These are phyloP conservation scores for Phytopythium ostracodes DNA, from an alignment of 352 stramenopile species.

Conservation along the genomic window DNA sequence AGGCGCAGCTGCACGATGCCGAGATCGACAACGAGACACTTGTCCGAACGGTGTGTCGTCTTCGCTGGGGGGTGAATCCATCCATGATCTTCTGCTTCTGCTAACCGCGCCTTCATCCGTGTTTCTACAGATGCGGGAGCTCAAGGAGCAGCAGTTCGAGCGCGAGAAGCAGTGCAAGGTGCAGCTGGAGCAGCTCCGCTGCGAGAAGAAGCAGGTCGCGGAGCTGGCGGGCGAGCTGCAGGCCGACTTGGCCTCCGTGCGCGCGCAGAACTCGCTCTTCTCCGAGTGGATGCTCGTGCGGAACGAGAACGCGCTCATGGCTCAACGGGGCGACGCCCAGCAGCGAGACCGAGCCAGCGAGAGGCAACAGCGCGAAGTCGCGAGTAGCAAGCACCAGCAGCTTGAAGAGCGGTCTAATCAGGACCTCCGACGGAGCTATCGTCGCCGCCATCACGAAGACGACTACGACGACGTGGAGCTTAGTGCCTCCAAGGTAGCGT, in stretches of 20 bases:
- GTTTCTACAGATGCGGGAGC: constrained; percentile 51
- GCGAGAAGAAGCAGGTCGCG: constrained; percentile 39
- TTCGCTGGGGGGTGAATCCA: no score
- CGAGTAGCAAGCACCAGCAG: not conserved
- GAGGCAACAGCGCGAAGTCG: constrained; percentile 6
- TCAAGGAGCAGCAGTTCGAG: constrained; percentile 64
- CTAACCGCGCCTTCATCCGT: not conserved
- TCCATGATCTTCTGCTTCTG: no score
- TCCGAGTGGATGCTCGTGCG: constrained; percentile 81
- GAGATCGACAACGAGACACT: constrained; percentile 75
- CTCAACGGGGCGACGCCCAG: constrained; percentile 16
- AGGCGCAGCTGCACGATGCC: constrained; percentile 47
- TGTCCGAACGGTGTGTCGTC: constrained; percentile 38
- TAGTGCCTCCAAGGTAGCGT: constrained; percentile 11
- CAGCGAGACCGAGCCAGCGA: constrained; percentile 6
- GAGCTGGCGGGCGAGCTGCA: constrained; percentile 49
- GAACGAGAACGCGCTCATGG: constrained; percentile 46
- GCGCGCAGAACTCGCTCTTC: constrained; percentile 61
- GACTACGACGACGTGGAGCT: not conserved
- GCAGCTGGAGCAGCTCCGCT: constrained; percentile 45
- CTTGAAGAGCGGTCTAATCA: not conserved
- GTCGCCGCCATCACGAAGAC: not conserved
- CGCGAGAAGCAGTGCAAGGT: constrained; percentile 61
- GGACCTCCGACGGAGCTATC: not conserved
- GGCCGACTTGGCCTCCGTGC: constrained; percentile 49